Evolutionary conservation across 768 basidiomycete species (phyloP).

Genomic region (Calocybe cyanea): DNA sequence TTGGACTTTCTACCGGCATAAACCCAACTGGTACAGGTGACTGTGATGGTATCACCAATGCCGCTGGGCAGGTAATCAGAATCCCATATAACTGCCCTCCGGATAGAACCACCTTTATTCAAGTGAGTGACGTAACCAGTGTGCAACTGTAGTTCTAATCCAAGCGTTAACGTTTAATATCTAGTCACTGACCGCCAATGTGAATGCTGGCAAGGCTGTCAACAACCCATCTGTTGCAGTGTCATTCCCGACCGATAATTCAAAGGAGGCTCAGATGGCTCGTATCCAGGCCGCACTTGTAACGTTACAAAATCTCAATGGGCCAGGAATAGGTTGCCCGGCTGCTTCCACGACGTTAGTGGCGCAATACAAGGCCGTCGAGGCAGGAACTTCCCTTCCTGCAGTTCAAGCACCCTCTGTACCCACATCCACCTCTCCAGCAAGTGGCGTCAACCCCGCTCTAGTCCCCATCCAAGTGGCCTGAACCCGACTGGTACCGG

Average conservation of each 20-base stretch:
- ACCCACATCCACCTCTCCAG: conserved; percentile 20
- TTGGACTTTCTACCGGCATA: conserved; percentile 51
- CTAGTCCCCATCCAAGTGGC: conserved; percentile 54
- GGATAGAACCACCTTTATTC: conserved; percentile 44
- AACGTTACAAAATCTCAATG: conserved; percentile 71
- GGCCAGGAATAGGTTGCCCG: conserved; percentile 67
- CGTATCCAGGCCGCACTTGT: conserved; percentile 58
- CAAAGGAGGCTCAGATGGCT: conserved; percentile 45
- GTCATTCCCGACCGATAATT: conserved; percentile 61
- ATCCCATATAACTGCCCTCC: conserved; percentile 69
- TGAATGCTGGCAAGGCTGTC: conserved; percentile 56
- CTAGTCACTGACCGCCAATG: conserved; percentile 47
- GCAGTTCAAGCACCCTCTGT: conserved; percentile 24
- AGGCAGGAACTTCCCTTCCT: conserved; percentile 24
- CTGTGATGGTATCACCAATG: conserved; percentile 61
- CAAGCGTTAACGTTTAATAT: not conserved
- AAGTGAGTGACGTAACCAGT: not conserved
- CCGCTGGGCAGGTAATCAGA: conserved; percentile 52
- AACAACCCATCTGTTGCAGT: conserved; percentile 61
- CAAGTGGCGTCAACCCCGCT: conserved; percentile 43
- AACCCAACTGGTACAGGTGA: conserved; percentile 60
- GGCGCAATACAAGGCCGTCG: conserved; percentile 35
- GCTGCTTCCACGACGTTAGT: conserved; percentile 60
- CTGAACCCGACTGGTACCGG: conserved; percentile 66
- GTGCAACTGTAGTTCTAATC: not conserved